A percentile compares a stretch with the other conserved stretches of the same genome.
These are phyloP conservation scores for Xerocomellus intermedius DNA, from an alignment of 768 basidiomycete genomes.

Conservation along the genomic window DNA sequence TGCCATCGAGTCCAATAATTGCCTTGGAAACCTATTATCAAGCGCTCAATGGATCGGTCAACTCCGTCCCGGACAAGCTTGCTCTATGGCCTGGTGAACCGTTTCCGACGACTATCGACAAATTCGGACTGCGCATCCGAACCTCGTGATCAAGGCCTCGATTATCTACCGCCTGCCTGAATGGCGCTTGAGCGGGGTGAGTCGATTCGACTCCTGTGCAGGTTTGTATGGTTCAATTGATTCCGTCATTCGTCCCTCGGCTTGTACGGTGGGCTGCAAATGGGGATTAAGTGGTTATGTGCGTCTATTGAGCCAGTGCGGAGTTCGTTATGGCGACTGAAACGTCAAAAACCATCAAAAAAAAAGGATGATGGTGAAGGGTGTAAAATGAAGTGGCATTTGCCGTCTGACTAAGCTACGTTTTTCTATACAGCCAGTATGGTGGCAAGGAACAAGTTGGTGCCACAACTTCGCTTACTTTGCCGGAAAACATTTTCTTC, in stretches of 20 bases:
- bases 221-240: not conserved
- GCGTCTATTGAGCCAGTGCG: not conserved
- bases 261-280: too few species aligned
- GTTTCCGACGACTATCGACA: too few species aligned
- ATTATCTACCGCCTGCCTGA: too few species aligned
- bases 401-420: constrained; percentile 33
- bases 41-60: too few species aligned
- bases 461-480: constrained; percentile 15
- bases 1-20: too few species aligned
- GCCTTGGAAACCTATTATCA: too few species aligned
- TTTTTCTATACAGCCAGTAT: constrained; percentile 12
- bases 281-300: not conserved
- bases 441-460: constrained; percentile 8
- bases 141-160: too few species aligned
- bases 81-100: too few species aligned
- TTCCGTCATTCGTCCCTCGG: not conserved
- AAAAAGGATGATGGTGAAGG: not conserved
- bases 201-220: too few species aligned
- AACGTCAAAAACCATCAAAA: not conserved
- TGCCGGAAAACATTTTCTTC: constrained; percentile 22
- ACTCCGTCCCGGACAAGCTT: too few species aligned
- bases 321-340: not conserved
- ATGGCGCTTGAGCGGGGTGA: too few species aligned
- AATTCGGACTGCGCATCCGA: too few species aligned
- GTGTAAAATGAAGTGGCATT: constrained; percentile 19